A percentile compares a stretch with the other conserved stretches of the same genome.
phyloP scores from a whole-genome alignment of 768 basidiomycete genomes.

The Phanerochaete sordida region DNA sequence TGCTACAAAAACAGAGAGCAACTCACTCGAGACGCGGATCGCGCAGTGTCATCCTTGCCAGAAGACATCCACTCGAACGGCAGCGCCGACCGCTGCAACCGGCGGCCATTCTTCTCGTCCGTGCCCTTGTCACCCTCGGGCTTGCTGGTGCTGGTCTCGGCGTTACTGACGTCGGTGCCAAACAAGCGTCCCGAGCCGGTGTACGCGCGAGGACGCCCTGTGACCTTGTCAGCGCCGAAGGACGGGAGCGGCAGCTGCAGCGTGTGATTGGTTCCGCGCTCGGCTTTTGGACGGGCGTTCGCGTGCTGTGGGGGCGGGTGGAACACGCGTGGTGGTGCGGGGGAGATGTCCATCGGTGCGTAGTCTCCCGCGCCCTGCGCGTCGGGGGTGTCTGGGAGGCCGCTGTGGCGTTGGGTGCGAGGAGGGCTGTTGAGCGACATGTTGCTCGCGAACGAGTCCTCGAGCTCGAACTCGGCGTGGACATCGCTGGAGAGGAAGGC shows the following conservation, averaged over 20 bases:
- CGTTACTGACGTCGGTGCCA: conserved; percentile 71
- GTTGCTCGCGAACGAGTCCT: conserved; percentile 78
- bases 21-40: neutral
- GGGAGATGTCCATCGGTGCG: conserved; percentile 83
- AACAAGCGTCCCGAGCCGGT: conserved; percentile 67
- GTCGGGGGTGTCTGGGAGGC: conserved; percentile 38
- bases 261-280: conserved; percentile 25
- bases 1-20: neutral
- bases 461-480: conserved; percentile 73
- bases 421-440: conserved; percentile 78
- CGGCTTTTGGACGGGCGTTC: conserved; percentile 15
- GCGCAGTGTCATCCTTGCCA: conserved; percentile 16
- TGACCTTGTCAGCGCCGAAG: neutral
- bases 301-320: conserved; percentile 4
- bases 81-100: conserved; percentile 57
- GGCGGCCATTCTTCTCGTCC: conserved; percentile 39
- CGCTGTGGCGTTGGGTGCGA: conserved; percentile 33
- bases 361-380: conserved; percentile 41
- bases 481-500: conserved; percentile 72
- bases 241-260: conserved; percentile 11
- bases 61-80: conserved; percentile 56
- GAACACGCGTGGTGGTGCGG: conserved; percentile 36
- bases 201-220: conserved; percentile 57
- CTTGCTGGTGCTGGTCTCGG: conserved; percentile 25
- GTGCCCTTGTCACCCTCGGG: conserved; percentile 35